phyloP scores from a whole-genome alignment of 2,329 filamentous ascomycete species.

The Penicillium sp. region DNA sequence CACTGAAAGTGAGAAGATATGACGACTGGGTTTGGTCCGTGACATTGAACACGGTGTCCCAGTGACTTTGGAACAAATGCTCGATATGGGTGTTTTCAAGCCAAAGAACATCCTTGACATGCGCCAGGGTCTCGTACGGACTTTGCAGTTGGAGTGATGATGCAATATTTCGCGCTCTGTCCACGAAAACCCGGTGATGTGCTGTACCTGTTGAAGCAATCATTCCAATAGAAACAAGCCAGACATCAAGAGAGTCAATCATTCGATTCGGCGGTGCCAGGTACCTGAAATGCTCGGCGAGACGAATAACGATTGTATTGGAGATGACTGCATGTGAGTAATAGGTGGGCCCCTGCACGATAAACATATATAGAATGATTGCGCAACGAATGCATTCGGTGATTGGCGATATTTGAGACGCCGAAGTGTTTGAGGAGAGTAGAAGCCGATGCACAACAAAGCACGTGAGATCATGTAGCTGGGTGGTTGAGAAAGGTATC shows the following conservation, averaged over 20 bases:
- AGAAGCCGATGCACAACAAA: conserved; percentile 57
- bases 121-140: conserved; percentile 12
- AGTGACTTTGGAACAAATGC: conserved; percentile 19
- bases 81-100: conserved; percentile 18
- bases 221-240: conserved; percentile 49
- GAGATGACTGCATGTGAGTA: conserved; percentile 53
- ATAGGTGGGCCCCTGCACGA: conserved; percentile 58
- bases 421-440: conserved; percentile 5
- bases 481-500: conserved; percentile 36
- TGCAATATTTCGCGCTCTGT: conserved; percentile 10
- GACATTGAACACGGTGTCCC: conserved; percentile 16
- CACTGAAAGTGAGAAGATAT: background rate
- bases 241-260: conserved; percentile 38
- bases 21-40: background rate
- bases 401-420: conserved; percentile 18
- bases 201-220: conserved; percentile 26
- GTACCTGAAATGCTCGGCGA: conserved; percentile 35
- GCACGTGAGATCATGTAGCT: conserved; percentile 58
- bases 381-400: conserved; percentile 53
- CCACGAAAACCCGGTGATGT: conserved; percentile 20
- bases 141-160: conserved; percentile 11
- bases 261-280: conserved; percentile 10
- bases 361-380: conserved; percentile 55
- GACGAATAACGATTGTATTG: conserved; percentile 35
- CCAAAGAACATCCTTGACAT: conserved; percentile 24